Evolutionary conservation across 139 green algal species (phyloP), one percentile per base, ranked within the genome.

Genomic region (Chlamydomonas applanata): DNA sequence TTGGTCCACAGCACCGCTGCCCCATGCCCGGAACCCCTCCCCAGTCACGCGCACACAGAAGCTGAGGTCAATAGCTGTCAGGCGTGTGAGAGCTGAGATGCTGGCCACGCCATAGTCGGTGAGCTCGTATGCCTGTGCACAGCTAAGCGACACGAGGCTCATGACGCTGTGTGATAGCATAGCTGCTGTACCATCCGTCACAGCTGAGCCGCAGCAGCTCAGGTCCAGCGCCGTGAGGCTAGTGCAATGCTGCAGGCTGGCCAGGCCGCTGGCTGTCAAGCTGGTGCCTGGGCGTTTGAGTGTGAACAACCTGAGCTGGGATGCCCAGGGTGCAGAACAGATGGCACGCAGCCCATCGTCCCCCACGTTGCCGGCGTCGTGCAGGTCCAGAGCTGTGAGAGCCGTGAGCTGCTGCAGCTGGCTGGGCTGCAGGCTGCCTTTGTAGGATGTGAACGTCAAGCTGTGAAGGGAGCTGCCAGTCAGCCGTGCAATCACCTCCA

Each of bases 101-200:
- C 60, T 61, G 19, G 71, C 71, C n/a, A 88, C 34, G 3, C 79
- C 83, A 13, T 46, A 73, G 30, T 83, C 79, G 2, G 64, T 83
- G 3, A 85, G 1, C 2, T 27, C 35, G 19, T 14, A 9, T 30
- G 70, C 61, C 20, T 54, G 53, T 5, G 69, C 59, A 34, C 34
- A 25, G n/a, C 59, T 66, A 3, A 66, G 59, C n/a, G n/a, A 40
- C 63, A 16, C 35, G n/a, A 70, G 63, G 30, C 30, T 44, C 30
- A 2, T 7, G 32, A 70, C 7, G 11, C 25, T 11, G 22, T 29
- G 11, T 19, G 63, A 13, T 32, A 70, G 29, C 32, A 44, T 24
- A 2, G 17, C 30, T 11, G 35, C 29, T 32, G 34, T 30, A 5
- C 4, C 63, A 27, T 76, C 71, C 35, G 33, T 67, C 24, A 76